These are phyloP conservation scores for Cylindrodendrum hubeiense DNA, from an alignment of 2,329 filamentous ascomycete genomes.

Conservation along the genomic window DNA sequence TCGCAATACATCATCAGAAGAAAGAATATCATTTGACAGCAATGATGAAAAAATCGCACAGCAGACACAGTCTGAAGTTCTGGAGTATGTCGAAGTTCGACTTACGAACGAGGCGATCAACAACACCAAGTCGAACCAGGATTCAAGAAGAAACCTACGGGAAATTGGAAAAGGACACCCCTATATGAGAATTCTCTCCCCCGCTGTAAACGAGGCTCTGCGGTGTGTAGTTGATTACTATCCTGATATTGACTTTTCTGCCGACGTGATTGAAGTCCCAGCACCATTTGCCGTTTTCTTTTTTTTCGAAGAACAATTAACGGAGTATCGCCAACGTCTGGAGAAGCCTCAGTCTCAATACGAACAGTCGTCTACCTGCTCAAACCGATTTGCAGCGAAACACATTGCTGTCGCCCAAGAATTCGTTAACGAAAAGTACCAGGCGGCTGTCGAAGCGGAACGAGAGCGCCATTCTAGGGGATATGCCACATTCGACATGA, in stretches of 20 bases:
- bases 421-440: slow-evolving; percentile 20
- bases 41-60: neutral
- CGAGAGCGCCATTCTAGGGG: slow-evolving; percentile 24
- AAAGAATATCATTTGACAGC: neutral
- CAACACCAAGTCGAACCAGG: neutral
- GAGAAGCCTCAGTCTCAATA: neutral
- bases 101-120: neutral
- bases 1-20: neutral
- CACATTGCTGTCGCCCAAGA: slow-evolving; percentile 28
- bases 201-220: neutral
- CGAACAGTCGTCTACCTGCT: neutral
- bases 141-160: neutral
- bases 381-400: slow-evolving; percentile 18
- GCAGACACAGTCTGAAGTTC: neutral
- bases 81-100: neutral
- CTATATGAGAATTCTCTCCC: neutral
- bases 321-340: neutral
- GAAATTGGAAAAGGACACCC: neutral
- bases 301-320: neutral
- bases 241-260: neutral
- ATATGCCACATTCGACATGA: slow-evolving; percentile 31
- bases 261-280: neutral
- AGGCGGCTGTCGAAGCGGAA: slow-evolving; percentile 18
- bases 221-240: neutral
- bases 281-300: neutral